Percentiles rank a stretch among this genome's conserved stretches.
phyloP scores from a whole-genome alignment of 164 flowering plant species.

The Dillenia suffruticosa region DNA sequence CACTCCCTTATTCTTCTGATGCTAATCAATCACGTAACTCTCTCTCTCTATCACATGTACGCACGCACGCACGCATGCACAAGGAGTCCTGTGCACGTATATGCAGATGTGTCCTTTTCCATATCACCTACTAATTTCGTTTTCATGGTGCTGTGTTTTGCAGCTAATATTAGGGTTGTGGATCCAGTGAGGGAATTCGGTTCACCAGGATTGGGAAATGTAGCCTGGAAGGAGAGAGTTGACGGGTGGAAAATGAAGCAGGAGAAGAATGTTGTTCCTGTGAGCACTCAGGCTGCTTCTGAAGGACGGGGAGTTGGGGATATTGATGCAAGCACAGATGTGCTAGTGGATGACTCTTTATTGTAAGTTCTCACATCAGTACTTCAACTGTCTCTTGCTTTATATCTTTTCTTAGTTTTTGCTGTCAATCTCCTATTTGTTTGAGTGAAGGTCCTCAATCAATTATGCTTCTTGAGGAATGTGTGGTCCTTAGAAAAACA shows the following conservation, averaged over 20 bases:
- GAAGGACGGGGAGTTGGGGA: slow-evolving; percentile 64
- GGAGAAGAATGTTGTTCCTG: slow-evolving; percentile 66
- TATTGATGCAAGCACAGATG: slow-evolving; percentile 65
- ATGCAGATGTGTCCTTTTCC: too few relatives aligned
- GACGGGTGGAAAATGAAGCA: slow-evolving; percentile 87
- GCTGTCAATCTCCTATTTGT: neutral
- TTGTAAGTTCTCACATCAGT: slow-evolving; percentile 29
- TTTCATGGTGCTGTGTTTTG: slow-evolving; percentile 3
- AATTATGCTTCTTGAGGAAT: too few relatives aligned
- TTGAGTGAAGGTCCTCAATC: too few relatives aligned
- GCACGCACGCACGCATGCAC: too few relatives aligned
- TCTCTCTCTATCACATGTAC: neutral
- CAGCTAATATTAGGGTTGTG: slow-evolving; percentile 73
- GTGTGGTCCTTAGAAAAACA: too few relatives aligned
- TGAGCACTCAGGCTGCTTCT: slow-evolving; percentile 72
- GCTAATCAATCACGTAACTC: slow-evolving; percentile 47
- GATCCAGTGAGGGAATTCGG: slow-evolving; percentile 82
- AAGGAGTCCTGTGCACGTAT: too few relatives aligned
- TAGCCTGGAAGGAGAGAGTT: slow-evolving; percentile 84
- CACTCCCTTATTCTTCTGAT: slow-evolving; percentile 40
- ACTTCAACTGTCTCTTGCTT: too few relatives aligned
- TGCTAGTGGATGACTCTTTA: slow-evolving; percentile 56
- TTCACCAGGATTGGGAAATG: slow-evolving; percentile 61
- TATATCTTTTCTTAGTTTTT: neutral
- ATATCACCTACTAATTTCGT: too few relatives aligned